These are phyloP conservation scores for Zygosaccharomyces pseudobailii DNA, from an alignment of 1,139 yeast species.

Conservation along the genomic window DNA sequence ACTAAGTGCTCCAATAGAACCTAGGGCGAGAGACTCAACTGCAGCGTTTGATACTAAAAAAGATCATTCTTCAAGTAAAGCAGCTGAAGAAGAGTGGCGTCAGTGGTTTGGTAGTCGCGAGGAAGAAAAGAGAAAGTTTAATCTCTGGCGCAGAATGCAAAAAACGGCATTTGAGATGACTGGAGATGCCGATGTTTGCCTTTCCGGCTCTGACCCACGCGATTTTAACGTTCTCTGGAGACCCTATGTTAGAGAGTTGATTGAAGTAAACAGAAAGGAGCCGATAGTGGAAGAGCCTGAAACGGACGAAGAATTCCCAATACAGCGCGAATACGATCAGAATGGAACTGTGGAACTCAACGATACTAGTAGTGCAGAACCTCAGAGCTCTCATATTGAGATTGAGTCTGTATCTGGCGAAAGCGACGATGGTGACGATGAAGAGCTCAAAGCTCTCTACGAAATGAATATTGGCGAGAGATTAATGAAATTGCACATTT, in stretches of 20 bases:
- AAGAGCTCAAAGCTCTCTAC: constrained; percentile 34
- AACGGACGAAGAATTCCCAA: constrained; percentile 1
- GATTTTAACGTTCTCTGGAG: constrained; percentile 38
- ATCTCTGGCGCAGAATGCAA: constrained; percentile 28
- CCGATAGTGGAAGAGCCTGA: constrained; percentile 8
- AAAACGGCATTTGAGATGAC: constrained; percentile 33
- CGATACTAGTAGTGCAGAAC: not conserved
- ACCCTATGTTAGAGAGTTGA: constrained; percentile 25
- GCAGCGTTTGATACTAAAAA: constrained; percentile 6
- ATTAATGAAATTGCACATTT: constrained; percentile 31
- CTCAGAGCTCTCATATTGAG: constrained; percentile 3
- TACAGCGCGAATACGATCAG: not conserved
- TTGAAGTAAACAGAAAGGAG: constrained; percentile 6
- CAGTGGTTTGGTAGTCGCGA: constrained; percentile 14
- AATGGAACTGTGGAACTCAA: not conserved
- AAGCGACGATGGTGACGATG: constrained; percentile 26
- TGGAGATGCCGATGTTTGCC: constrained; percentile 28
- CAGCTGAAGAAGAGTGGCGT: constrained; percentile 20
- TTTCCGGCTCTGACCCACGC: constrained; percentile 25
- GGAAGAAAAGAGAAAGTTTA: constrained; percentile 17
- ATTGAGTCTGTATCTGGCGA: constrained; percentile 10
- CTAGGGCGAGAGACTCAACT: constrained; percentile 15
- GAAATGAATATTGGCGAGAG: constrained; percentile 28
- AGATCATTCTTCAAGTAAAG: constrained; percentile 7
- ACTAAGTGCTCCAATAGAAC: constrained; percentile 23